phyloP scores from a whole-genome alignment of 352 stramenopile species.

The Globisporangium alternatum region DNA sequence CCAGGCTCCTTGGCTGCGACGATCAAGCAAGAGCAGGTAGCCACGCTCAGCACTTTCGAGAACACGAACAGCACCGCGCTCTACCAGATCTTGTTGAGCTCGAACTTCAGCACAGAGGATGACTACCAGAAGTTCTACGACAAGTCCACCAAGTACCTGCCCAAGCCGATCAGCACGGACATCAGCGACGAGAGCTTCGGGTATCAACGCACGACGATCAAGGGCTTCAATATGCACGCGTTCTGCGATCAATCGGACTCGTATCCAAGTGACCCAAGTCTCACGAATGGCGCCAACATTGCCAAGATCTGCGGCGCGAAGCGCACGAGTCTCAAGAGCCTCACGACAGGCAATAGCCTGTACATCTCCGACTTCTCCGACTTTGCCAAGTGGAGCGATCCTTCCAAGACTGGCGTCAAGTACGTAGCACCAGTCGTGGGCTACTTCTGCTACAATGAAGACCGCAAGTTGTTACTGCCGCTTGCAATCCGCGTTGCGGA shows the following conservation, averaged over 20 bases:
- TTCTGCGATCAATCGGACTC: slow-evolving; percentile 12
- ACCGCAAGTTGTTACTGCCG: slow-evolving; percentile 29
- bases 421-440: slow-evolving; percentile 36
- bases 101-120: slow-evolving; percentile 17
- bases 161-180: slow-evolving; percentile 23
- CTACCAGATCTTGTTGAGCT: not conserved
- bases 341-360: slow-evolving; percentile 17
- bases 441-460: slow-evolving; percentile 10
- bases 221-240: slow-evolving; percentile 35
- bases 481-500: slow-evolving; percentile 41
- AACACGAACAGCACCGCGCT: slow-evolving; percentile 9
- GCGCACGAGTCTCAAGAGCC: slow-evolving; percentile 17
- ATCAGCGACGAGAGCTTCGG: slow-evolving; percentile 42
- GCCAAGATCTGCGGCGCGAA: slow-evolving; percentile 35
- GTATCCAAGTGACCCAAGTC: slow-evolving; percentile 22
- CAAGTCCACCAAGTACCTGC: not conserved
- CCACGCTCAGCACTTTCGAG: not conserved
- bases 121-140: slow-evolving; percentile 12
- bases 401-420: slow-evolving; percentile 16
- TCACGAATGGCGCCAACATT: slow-evolving; percentile 28
- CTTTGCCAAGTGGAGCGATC: slow-evolving; percentile 31
- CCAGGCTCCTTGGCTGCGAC: slow-evolving; percentile 22
- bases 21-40: not conserved
- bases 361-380: slow-evolving; percentile 38
- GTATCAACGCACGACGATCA: slow-evolving; percentile 35